These are phyloP conservation scores for Verticillium tricorpus DNA, from an alignment of 2,329 filamentous ascomycete species.

Conservation along the genomic window DNA sequence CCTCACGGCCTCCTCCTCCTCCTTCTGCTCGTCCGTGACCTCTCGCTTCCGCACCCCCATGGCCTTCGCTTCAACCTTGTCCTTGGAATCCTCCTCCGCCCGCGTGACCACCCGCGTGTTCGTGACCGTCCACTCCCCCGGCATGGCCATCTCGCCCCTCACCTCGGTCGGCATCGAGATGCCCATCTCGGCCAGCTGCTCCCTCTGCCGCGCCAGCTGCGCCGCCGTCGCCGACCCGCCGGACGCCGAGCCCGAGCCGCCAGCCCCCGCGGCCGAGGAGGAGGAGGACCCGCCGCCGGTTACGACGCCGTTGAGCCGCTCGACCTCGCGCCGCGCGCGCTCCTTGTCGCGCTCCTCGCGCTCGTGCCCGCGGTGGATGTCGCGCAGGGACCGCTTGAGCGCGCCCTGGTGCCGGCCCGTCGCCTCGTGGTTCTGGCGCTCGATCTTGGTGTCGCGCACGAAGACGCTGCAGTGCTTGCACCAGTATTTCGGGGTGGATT, in stretches of 20 bases:
- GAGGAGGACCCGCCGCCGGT: constrained; percentile 31
- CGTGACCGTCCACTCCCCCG: constrained; percentile 79
- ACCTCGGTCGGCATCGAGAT: constrained; percentile 78
- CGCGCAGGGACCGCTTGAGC: constrained; percentile 84
- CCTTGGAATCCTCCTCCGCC: constrained; percentile 32
- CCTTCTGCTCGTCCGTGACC: constrained; percentile 54
- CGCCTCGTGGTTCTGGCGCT: constrained; percentile 83
- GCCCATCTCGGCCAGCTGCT: constrained; percentile 83
- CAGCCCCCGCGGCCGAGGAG: constrained; percentile 18
- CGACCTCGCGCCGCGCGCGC: constrained; percentile 77
- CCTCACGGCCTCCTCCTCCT: constrained; percentile 55
- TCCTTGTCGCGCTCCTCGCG: constrained; percentile 77
- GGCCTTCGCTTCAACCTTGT: constrained; percentile 41
- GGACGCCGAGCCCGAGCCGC: constrained; percentile 4
- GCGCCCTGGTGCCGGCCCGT: constrained; percentile 79
- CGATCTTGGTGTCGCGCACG: constrained; percentile 88
- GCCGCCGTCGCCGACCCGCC: constrained; percentile 41
- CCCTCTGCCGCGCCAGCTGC: constrained; percentile 77
- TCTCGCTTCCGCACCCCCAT: constrained; percentile 61
- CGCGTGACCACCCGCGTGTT: constrained; percentile 56
- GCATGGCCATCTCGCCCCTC: constrained; percentile 76
- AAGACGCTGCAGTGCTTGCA: constrained; percentile 94
- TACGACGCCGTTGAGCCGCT: constrained; percentile 76
- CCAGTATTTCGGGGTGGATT: constrained; percentile 95
- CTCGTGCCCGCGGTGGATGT: constrained; percentile 82